Evolutionary conservation across 176 grass and related monocot species (phyloP), one percentile per base, ranked within the genome.

Genomic region (Hordeum vulgare): DNA sequence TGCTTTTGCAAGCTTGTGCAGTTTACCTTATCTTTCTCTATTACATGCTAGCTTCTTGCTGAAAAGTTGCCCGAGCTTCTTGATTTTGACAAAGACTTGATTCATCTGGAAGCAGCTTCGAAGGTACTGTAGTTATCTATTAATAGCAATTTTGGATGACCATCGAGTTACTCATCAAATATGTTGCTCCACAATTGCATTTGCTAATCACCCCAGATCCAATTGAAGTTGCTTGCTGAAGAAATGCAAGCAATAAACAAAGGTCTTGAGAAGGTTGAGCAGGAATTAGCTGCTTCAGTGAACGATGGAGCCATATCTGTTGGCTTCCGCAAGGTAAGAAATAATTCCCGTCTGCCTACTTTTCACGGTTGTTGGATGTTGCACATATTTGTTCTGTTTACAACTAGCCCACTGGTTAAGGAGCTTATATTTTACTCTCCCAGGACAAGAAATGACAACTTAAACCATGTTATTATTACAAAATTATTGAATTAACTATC

Each of bases 221-320:
- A 98, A 40, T 86, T 98, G 71, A 98, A 98, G 76, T 83, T 98
- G 71, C 78, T 98, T 73, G 91, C 93, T 7, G 93, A 98, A 88
- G 93, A 98, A 79, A 98, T 95, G 96, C 96, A 98, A 91, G 96
- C 96, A 60, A 90, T 98, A 83, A 98, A 87, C 80, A 98, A 98
- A 86, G 96, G 93, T 83, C 96, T 98, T 88, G 88, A 95, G 86
- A 98, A 98, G 85, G 93, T 98, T 21, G 96, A 98, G 71, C 96
- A 95, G 74, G 96, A 98, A 78, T 74, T 98, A 25, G 86, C 93
- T 85, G 85, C 93, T 56, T 93, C 93, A 64, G 96, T 88, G 60
- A 96, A 87, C 40, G 93, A 98, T 51, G 93, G 93, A 77, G 85
- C 85, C 66, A 90, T 94, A 66, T 98, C 93, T 54, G 9, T 69